phyloP scores from a whole-genome alignment of 257 asterid genomes.

The Haberlea rhodopensis region DNA sequence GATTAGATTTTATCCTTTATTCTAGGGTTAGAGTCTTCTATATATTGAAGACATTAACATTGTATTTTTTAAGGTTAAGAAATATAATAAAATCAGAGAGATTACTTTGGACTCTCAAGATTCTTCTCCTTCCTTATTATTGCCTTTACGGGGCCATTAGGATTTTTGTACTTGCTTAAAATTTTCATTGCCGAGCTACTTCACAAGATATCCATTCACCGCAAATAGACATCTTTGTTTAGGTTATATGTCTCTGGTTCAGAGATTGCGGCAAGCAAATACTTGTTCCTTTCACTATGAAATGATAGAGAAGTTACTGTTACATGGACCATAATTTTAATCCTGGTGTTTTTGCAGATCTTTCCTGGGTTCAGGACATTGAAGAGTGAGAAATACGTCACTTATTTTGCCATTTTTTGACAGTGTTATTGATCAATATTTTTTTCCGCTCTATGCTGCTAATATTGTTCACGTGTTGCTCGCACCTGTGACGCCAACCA shows the following conservation, averaged over 20 bases:
- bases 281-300: not conserved
- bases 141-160: too few relatives aligned
- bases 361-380: constrained; percentile 49
- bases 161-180: not conserved
- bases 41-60: too few relatives aligned
- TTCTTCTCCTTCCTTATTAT: too few relatives aligned
- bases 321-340: not conserved
- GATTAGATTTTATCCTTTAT: too few relatives aligned
- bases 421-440: constrained; percentile 15
- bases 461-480: constrained; percentile 13
- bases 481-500: constrained; percentile 26
- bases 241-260: too few relatives aligned
- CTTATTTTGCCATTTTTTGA: constrained; percentile 22
- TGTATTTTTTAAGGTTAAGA: too few relatives aligned
- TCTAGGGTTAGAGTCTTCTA: too few relatives aligned
- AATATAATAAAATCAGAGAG: too few relatives aligned
- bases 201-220: not conserved
- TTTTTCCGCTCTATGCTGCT: constrained; percentile 21
- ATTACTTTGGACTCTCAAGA: too few relatives aligned
- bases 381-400: constrained; percentile 29
- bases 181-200: not conserved
- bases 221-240: not conserved
- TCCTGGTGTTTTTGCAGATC: constrained; percentile 37
- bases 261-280: too few relatives aligned
- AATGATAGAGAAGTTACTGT: not conserved